Base-by-base conservation (phyloP, 164 flowering plant genomes). In the Dillenia turbinata region DNA sequence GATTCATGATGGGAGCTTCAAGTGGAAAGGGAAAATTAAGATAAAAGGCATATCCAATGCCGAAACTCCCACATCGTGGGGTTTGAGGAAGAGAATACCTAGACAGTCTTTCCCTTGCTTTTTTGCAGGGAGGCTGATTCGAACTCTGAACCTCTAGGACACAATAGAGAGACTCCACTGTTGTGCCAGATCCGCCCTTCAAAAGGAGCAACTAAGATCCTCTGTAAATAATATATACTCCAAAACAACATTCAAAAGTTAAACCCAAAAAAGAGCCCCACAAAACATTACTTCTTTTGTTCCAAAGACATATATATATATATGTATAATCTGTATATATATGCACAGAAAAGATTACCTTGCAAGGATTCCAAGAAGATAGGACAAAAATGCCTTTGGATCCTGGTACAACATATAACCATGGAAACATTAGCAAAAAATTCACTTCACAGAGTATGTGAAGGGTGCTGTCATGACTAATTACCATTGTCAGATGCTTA, bases 1-100 rank as follows among this genome's bases (percentile, higher is more conserved):
- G 99, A 80, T 79, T 89, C 99, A 68, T 94, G 95, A 77, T 88
- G 97, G 22, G 96, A 91, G 73, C 99, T 94, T 71, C 75, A 82
- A 69, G 47, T 5, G 7, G 40, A 33, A 33, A n/a, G n/a, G n/a
- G 44, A 52, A 49, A 49, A 44, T 19, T 46, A 54, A 71, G 40
- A 46, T 15, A n/a, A n/a, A 24, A 3, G 26, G 26, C 26, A 24
- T 24, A 24, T 24, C 3, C 26, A 24, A 24, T 24, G 26, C 3
- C 3, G 3, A 24, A 24, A 24, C 26, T 24, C 3, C 26, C 3
- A 24, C 26, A 24, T 24, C 3, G 3, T 24, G 26, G 3, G 26
- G 26, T 24, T 24, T 24, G 26, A 24, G 26, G 3, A 24, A 24
- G 26, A 24, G 26, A 24, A 24, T 24, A 24, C 26, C 3, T 3